A percentile compares a stretch with the other conserved stretches of the same genome.
phyloP scores from a whole-genome alignment of 2,329 filamentous ascomycete species.

The Aspergillus jensenii region DNA sequence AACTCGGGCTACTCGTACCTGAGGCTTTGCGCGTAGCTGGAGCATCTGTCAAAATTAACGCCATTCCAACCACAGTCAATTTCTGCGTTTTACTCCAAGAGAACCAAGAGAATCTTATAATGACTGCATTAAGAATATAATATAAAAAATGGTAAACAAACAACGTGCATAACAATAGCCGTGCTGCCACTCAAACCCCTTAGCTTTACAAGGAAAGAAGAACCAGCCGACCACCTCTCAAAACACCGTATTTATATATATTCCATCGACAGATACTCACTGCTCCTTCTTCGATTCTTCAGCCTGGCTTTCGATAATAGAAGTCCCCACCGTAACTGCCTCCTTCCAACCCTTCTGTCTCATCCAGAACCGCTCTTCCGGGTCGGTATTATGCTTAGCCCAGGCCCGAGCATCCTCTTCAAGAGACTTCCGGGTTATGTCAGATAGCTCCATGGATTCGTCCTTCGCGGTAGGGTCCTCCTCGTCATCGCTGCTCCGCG shows the following conservation, averaged over 20 bases:
- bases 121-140: background rate
- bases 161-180: background rate
- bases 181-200: background rate
- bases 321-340: slow-evolving; percentile 38
- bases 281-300: slow-evolving; percentile 37
- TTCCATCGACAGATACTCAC: slow-evolving; percentile 12
- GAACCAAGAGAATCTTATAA: background rate
- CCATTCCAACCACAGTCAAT: background rate
- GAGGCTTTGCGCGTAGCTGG: too few species aligned
- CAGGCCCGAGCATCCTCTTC: slow-evolving; percentile 44
- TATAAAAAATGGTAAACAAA: background rate
- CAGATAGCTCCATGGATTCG: slow-evolving; percentile 17
- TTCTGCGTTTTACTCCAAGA: background rate
- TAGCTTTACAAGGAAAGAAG: background rate
- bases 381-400: slow-evolving; percentile 32
- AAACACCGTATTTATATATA: background rate
- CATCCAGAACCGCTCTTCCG: slow-evolving; percentile 44
- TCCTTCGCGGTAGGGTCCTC: slow-evolving; percentile 18
- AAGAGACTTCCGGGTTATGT: slow-evolving; percentile 37
- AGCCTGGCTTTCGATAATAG: slow-evolving; percentile 39
- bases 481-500: slow-evolving; percentile 24
- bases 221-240: background rate
- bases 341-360: slow-evolving; percentile 47
- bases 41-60: background rate
- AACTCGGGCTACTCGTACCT: too few species aligned